Evolutionary conservation across 2,329 filamentous ascomycete species (phyloP).

Genomic region (Oidium heveae): DNA sequence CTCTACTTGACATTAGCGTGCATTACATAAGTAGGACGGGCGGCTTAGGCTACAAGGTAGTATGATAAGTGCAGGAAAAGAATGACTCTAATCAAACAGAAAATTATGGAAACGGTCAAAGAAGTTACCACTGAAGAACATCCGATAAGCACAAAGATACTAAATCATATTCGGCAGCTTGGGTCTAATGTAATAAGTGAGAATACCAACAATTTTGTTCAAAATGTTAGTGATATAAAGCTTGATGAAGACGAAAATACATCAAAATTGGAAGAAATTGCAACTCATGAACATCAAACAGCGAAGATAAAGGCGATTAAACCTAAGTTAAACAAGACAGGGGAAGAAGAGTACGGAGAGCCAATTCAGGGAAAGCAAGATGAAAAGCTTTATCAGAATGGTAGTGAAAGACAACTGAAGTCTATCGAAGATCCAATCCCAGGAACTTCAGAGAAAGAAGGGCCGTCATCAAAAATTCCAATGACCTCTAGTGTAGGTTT

Average conservation of each 20-base stretch:
- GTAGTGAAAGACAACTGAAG: slow-evolving; percentile 3
- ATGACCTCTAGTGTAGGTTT: no score
- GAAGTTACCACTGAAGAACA: slow-evolving; percentile 13
- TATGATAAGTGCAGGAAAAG: slow-evolving; percentile 42
- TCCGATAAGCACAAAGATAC: slow-evolving; percentile 8
- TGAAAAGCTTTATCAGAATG: slow-evolving; percentile 22
- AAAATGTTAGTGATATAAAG: slow-evolving; percentile 12
- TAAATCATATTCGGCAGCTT: not conserved
- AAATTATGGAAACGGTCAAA: slow-evolving; percentile 36
- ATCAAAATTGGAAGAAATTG: slow-evolving; percentile 12
- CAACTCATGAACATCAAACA: slow-evolving; percentile 33
- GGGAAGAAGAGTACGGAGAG: slow-evolving; percentile 19
- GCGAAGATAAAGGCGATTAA: slow-evolving; percentile 26
- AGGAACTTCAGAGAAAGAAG: slow-evolving; percentile 6
- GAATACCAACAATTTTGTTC: not conserved
- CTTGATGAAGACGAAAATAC: slow-evolving; percentile 16
- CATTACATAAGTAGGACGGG: no score
- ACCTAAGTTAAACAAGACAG: slow-evolving; percentile 16
- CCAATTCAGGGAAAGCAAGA: slow-evolving; percentile 46
- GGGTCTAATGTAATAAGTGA: not conserved
- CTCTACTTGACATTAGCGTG: no score
- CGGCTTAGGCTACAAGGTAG: no score
- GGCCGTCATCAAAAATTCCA: slow-evolving; percentile 25
- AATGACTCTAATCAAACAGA: slow-evolving; percentile 56
- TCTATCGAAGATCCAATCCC: slow-evolving; percentile 3